These are phyloP conservation scores for Trichocladium uniseriatum DNA, from an alignment of 495 filamentous ascomycete genomes.

Conservation along the genomic window DNA sequence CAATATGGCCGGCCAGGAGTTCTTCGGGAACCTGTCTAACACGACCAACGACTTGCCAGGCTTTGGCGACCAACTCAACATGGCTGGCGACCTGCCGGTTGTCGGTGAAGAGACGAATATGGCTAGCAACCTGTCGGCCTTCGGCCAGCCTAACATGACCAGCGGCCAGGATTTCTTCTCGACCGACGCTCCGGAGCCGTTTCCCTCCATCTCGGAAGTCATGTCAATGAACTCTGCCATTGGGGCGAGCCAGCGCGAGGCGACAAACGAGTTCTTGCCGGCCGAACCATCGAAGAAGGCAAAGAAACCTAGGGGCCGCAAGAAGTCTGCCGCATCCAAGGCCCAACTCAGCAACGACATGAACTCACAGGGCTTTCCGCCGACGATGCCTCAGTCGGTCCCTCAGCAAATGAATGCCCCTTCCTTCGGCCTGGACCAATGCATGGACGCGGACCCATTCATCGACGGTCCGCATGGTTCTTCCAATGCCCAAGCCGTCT, in stretches of 20 bases:
- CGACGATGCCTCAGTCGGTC: neutral
- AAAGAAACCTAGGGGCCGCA: neutral
- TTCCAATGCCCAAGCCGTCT: neutral
- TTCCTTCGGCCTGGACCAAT: constrained; percentile 1
- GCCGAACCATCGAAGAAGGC: neutral
- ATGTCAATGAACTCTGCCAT: neutral
- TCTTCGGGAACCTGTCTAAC: too few relatives aligned
- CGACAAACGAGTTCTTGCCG: neutral
- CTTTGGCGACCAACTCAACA: too few relatives aligned
- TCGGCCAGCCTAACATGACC: too few relatives aligned
- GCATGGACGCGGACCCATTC: constrained; percentile 2
- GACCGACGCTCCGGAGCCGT: neutral
- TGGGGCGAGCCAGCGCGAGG: neutral
- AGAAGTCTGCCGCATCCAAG: neutral
- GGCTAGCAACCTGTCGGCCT: neutral
- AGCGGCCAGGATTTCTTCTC: neutral
- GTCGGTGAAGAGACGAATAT: too few relatives aligned
- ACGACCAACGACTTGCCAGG: too few relatives aligned
- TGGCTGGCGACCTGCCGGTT: too few relatives aligned
- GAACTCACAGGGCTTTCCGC: neutral
- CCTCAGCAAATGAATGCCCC: neutral
- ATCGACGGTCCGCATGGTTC: neutral
- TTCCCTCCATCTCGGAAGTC: constrained; percentile 1
- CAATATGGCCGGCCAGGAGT: too few relatives aligned
- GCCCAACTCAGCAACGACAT: neutral